phyloP scores from a whole-genome alignment of 768 basidiomycete genomes.

The Trametes sanguinea region DNA sequence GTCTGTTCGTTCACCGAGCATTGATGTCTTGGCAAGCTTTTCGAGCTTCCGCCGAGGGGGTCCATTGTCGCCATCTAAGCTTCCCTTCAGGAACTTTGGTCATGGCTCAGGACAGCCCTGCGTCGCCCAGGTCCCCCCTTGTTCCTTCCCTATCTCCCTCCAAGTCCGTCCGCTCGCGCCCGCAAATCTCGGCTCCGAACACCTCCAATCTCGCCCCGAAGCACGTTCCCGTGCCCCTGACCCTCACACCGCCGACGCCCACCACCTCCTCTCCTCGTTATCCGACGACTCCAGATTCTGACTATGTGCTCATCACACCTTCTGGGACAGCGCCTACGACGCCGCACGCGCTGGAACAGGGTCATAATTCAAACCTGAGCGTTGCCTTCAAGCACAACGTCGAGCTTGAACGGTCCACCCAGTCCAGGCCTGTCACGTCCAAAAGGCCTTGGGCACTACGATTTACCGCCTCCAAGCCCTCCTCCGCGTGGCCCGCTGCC shows the following conservation, averaged over 20 bases:
- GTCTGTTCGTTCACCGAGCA: conserved; percentile 30
- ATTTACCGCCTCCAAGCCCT: conserved; percentile 30
- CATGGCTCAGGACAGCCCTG: conserved; percentile 1
- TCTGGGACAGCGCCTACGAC: conserved; percentile 9
- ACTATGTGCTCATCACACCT: conserved; percentile 26
- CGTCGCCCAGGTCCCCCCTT: conserved; percentile 13
- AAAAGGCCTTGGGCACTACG: conserved; percentile 28
- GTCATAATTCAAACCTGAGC: conserved; percentile 7
- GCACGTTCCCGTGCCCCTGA: conserved; percentile 28
- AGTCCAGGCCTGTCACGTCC: conserved; percentile 21
- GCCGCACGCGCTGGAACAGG: conserved; percentile 1
- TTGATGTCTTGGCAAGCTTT: conserved; percentile 31
- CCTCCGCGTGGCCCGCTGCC: conserved; percentile 30
- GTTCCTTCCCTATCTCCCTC: conserved; percentile 8
- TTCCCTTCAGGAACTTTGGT: conserved; percentile 4
- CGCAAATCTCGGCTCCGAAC: conserved; percentile 32
- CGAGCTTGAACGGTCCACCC: conserved; percentile 12
- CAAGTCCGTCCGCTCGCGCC: conserved; percentile 20
- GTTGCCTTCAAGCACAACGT: conserved; percentile 4
- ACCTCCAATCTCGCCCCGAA: conserved; percentile 24
- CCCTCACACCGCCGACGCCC: conserved; percentile 26
- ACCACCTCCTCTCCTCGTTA: conserved; percentile 7
- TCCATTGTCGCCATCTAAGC: conserved; percentile 10
- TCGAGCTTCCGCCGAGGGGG: conserved; percentile 28
- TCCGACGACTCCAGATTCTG: conserved; percentile 19